Evolutionary conservation across 345 rosid genomes (phyloP), one percentile per base, ranked within the genome.

Genomic region (Eucalyptus regnans): DNA sequence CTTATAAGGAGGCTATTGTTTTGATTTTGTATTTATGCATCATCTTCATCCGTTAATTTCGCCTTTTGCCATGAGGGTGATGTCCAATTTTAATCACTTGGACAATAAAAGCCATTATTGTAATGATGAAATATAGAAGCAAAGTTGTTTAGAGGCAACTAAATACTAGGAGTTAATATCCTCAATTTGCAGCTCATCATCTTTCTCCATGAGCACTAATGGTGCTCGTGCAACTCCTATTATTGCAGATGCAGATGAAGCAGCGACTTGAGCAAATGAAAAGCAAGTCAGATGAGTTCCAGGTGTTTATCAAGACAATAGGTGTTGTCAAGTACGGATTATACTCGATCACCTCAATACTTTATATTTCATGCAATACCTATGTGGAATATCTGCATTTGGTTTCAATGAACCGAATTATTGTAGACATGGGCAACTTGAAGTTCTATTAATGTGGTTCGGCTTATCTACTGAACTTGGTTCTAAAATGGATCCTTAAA

Each of bases 201-300:
- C 11, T 68, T 18, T 71, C 44, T 71, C 3, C 81, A 33, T 33
- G 44, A 33, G 9, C 25, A 17, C 81, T 71, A n/a, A 64, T 64
- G 76, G 43, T 86, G 87, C 64, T 68, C 50, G 41, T 50, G 41
- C 33, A 7, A 56, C 87, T 51, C 41, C 37, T 23, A n/a, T 86
- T 2, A 68, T 90, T 91, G 84, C 96, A 95, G 98, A 91, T 91
- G 84, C 96, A 95, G 98, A 91, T 92, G 90, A 94, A 93, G 92
- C 92, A 90, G 87, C 11, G 62, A 56, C 2, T 56, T 56, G 62
- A 56, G 62, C 93, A 90, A 50, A 52, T 79, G 91, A 93, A 93
- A 92, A 81, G 88, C 93, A 88, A 88, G 92, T 93, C 90, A 20
- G 92, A 91, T 85, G 93, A 91, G 56, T 89, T 90, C 86, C 94